Evolutionary conservation across 2,329 filamentous ascomycete species (phyloP), one percentile per base, ranked within the genome.

Genomic region (Scortechinia acanthostroma): DNA sequence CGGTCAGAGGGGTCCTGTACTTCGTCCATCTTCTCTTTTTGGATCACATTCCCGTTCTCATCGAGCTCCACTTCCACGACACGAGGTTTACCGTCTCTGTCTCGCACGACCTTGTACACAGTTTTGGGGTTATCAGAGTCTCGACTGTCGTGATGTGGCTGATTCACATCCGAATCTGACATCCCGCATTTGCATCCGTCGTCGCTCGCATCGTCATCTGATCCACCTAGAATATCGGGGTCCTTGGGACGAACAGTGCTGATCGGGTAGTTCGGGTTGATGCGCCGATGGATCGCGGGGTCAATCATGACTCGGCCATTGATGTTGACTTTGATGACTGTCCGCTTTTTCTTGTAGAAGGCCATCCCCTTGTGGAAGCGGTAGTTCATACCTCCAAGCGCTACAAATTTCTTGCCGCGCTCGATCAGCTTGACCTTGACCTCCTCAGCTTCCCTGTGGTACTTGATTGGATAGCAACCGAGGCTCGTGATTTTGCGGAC

Each of bases 231-330:
- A 19, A 6, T 10, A 19, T 40, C 35, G 52, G 86, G 78, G 21
- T 79, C 73, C 47, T 90, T 83, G 52, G 86, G 84, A 43, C 84
- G 82, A 45, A 95, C 81, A 2, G 77, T 73, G 19, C 85, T 88
- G 53, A 91, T 78, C 0, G 77, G 77, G 52, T 95, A 95, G 58
- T 95, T 95, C 1, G 90, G 87, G 52, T 93, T 88, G 60, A 91
- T 87, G 23, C 88, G 79, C 5, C 88, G 80, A 64, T 94, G 90
- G 35, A 86, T 87, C 3, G 80, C 80, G 0, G 88, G 80, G 56
- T 95, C 91, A 20, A 95, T 73, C 89, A 95, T 95, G 50, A 95
- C 76, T 22, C 91, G 82, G 16, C 89, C 86, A 50, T 90, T 88
- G 60, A 95, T 84, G 56, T 89, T 89, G 62, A 94, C 83, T 60